Percentiles rank a stretch among this genome's conserved stretches.
Evolutionary conservation across 345 rosid genomes (phyloP).

Genomic region (Lepidium sativum): DNA sequence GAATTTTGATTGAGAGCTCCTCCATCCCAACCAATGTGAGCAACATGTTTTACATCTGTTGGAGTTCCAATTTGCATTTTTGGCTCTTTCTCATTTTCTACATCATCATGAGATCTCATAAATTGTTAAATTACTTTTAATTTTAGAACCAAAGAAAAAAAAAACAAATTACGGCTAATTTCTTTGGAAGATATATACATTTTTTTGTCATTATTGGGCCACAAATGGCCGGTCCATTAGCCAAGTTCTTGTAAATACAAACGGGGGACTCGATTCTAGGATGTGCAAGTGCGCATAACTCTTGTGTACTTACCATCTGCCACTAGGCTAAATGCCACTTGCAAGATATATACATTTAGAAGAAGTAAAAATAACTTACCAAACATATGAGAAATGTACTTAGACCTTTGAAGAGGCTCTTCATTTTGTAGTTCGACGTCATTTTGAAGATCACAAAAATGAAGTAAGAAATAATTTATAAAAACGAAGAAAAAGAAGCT

Average conservation of each 20-base stretch:
- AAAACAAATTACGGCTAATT: too few relatives aligned
- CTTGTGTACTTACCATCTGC: too few relatives aligned
- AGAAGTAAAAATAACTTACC: slow-evolving; percentile 32
- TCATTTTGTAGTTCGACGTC: slow-evolving; percentile 59
- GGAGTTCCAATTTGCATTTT: slow-evolving; percentile 80
- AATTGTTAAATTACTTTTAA: too few relatives aligned
- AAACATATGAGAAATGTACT: slow-evolving; percentile 66
- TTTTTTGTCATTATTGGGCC: too few relatives aligned
- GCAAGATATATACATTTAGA: too few relatives aligned
- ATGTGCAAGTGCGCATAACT: too few relatives aligned
- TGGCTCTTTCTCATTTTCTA: slow-evolving; percentile 69
- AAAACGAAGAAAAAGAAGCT: neutral
- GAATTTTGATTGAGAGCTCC: slow-evolving; percentile 34
- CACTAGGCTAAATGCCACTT: too few relatives aligned
- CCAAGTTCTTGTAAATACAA: too few relatives aligned
- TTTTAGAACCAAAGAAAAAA: too few relatives aligned
- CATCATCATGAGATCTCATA: neutral
- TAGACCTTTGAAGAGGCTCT: slow-evolving; percentile 52
- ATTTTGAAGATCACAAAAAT: neutral
- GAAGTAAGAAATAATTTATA: neutral
- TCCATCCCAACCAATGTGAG: slow-evolving; percentile 92
- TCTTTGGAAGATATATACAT: too few relatives aligned
- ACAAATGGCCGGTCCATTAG: too few relatives aligned
- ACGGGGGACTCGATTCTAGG: too few relatives aligned
- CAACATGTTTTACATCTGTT: slow-evolving; percentile 89